Evolutionary conservation across 1,284 basidiomycete genomes (phyloP), one percentile per base, ranked within the genome.

Genomic region (Polyporus tsugae): DNA sequence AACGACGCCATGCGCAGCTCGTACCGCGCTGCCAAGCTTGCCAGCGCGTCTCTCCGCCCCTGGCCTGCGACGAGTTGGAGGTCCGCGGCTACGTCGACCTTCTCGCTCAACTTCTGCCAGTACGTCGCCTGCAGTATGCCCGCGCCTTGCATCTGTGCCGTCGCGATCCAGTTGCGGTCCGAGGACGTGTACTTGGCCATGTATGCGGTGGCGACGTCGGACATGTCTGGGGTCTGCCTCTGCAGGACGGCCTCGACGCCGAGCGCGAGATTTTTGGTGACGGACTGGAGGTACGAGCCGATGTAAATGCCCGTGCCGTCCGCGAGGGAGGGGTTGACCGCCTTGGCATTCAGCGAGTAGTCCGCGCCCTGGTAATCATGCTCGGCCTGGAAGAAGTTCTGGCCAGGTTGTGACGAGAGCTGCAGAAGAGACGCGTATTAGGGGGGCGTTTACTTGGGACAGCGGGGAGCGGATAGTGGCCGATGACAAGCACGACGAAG

Each of bases 71-170:
- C 87, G 67, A 97, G 82, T 79, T 96, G 92, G 73, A 99, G 82
- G 78, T 99, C 97, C 42, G 96, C 95, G 17, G 95, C 98, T n/a
- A 97, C 96, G 69, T 99, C 97, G n/a, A 99, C 94, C 83, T 97
- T 97, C 69, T 98, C 96, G 80, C 91, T 92, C 67, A 99, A 83
- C 79, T 95, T 95, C 75, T 99, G 97, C 94, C 95, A 99, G 83
- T 99, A 99, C 17, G 96, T 97, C 55, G 96, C 90, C 81, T 97
- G 94, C 44, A 98, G 77, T 64, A 97, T 88, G 46, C 97, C 97
- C 53, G 89, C 85, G n/a, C 91, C 87, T 80, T 98, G 95, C 42
- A 98, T 76, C 78, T 97, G 95, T 10, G 95, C 93, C 5, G 97
- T 98, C 38, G 95, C 96, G 76, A 97, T 97, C 95, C 95, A 97